Evolutionary conservation across 2,329 filamentous ascomycete genomes (phyloP).

Genomic region (Diaporthe citri): DNA sequence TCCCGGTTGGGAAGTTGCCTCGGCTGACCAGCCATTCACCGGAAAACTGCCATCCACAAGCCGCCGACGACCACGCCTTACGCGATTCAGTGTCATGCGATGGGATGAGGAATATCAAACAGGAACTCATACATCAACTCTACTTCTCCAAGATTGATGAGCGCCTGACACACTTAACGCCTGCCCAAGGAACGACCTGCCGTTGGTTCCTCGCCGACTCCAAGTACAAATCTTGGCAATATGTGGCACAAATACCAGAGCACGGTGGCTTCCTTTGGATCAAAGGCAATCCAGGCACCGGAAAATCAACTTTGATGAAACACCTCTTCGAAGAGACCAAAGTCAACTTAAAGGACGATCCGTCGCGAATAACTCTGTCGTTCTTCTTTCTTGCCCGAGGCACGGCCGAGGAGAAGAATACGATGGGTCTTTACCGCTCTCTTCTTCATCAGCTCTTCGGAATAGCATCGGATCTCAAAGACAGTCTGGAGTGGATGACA

Average conservation of each 20-base stretch:
- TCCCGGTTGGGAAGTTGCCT: too few species aligned
- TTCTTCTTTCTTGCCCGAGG: slow-evolving; percentile 66
- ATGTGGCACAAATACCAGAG: slow-evolving; percentile 31
- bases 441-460: slow-evolving; percentile 60
- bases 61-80: too few species aligned
- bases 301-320: slow-evolving; percentile 63
- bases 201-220: background rate
- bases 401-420: slow-evolving; percentile 57
- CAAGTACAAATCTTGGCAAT: background rate
- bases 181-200: background rate
- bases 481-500: slow-evolving; percentile 46
- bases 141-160: too few species aligned
- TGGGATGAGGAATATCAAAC: too few species aligned
- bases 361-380: slow-evolving; percentile 46
- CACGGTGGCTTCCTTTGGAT: slow-evolving; percentile 61
- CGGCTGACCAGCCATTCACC: too few species aligned
- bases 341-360: slow-evolving; percentile 36
- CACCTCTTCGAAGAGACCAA: slow-evolving; percentile 45
- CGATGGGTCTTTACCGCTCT: slow-evolving; percentile 63
- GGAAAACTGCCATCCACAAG: too few species aligned
- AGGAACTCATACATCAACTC: too few species aligned
- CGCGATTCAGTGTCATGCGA: too few species aligned
- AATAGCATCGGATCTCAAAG: slow-evolving; percentile 47
- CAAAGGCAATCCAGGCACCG: slow-evolving; percentile 58
- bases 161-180: too few species aligned